A percentile compares a stretch with the other conserved stretches of the same genome.
Evolutionary conservation across 202 grass and related monocot species (phyloP).

Genomic region (Schoenoplectus tabernaemontani): DNA sequence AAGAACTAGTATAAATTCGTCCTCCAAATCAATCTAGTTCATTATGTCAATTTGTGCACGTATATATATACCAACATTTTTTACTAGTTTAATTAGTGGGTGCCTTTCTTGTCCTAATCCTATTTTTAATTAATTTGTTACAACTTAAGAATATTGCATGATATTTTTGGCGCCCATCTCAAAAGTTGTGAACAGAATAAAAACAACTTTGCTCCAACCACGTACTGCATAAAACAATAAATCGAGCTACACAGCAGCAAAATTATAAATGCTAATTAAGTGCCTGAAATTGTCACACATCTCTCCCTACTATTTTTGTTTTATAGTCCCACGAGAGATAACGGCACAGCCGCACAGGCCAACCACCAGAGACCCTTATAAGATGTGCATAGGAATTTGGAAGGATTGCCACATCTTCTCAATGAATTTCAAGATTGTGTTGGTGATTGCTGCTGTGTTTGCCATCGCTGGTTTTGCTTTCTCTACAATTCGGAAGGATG

Average conservation of each 20-base stretch:
- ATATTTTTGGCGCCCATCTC: not conserved
- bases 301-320: not conserved
- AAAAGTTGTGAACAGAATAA: not conserved
- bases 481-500: not conserved
- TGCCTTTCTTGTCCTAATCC: not conserved
- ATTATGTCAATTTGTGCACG: not conserved
- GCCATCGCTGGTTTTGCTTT: not conserved
- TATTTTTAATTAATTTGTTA: not conserved
- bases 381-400: not conserved
- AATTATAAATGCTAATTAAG: not conserved
- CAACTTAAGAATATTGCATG: not conserved
- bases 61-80: not conserved
- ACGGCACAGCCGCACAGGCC: not conserved
- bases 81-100: not conserved
- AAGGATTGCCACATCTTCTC: not conserved
- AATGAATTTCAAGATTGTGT: slow-evolving; percentile 8
- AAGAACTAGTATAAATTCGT: not conserved
- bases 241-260: not conserved
- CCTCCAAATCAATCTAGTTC: not conserved
- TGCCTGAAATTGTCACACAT: not conserved
- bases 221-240: not conserved
- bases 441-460: not conserved
- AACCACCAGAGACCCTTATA: not conserved
- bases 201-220: not conserved
- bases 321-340: not conserved